Base-by-base conservation (phyloP, 2,329 filamentous ascomycete species). In the Elsinoe australis region DNA sequence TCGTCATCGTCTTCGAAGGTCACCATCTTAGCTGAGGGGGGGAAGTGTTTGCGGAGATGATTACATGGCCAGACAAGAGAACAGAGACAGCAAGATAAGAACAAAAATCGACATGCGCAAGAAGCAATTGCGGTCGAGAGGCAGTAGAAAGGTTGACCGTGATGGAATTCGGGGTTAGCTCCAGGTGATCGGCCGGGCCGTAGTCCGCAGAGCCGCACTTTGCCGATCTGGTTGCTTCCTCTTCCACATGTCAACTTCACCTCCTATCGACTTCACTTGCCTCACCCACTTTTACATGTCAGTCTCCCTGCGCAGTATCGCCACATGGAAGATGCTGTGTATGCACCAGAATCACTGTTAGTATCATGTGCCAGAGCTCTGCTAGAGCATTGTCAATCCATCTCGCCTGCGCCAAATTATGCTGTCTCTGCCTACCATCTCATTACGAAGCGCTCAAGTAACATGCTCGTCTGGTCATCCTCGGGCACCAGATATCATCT, bases 1-100 rank as follows among this genome's bases (percentile, higher is more conserved):
- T 63, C 63, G 18, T 65, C 69, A 51, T 72, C 70, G 52, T 72
- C 70, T 54, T 71, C 69, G 54, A 71, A 71, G 51, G 68, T 66
- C 17, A 61, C 64, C 63, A 65, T 66, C 15, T 19, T 52, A 35
- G 36, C 15, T 18, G 4, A 24, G 17, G 39, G 12, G 10, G 10
- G 12, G 18, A 10, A 18, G 28, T 29, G 19, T 21, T 35, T 10
- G 34, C 17, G 14, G 12, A 12, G 18, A 12, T 17, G 21, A 26
- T 17, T 28, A 22, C 44, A 36, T 47, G 19, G 14, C 29, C n/a
- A 19, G 12, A 14, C 29, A 47, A 17, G 35, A 26, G 18, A 35
- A 2, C 6, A n/a, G 21, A 3, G 10, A 10, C 10, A 24, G 12
- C 22, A 14, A 15, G 9, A 3, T 4, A 9, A 7, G 26, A 17